Conservation (phyloP, 495 filamentous ascomycete species). For the Delitschia confertaspora region DNA sequence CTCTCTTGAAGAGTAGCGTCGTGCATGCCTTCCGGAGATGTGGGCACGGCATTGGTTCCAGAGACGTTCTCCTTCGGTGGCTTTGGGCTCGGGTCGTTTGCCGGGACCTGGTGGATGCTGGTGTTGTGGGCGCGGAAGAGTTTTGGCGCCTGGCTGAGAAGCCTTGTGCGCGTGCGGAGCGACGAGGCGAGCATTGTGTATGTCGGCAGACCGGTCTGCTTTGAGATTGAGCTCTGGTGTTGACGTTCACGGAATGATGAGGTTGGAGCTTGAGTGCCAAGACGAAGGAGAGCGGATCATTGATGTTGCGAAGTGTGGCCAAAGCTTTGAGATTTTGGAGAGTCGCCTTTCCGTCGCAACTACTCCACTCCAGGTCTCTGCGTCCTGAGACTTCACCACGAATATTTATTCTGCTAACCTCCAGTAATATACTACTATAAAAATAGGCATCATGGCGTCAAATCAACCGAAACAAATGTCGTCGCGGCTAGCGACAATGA, state of each 20-base stretch:
- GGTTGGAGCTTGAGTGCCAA: no score
- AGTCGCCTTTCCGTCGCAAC: no score
- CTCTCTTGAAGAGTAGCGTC: slow-evolving; percentile 46
- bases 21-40: slow-evolving; percentile 40
- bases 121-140: slow-evolving; percentile 15
- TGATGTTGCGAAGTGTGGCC: no score
- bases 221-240: no score
- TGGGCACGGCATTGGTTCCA: slow-evolving; percentile 51
- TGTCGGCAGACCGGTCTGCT: no score
- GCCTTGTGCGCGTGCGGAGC: slow-evolving; percentile 15
- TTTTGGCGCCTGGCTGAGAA: slow-evolving; percentile 10
- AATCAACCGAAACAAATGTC: slow-evolving; percentile 21
- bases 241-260: no score
- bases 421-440: no score
- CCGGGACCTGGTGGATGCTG: slow-evolving; percentile 27
- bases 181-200: slow-evolving; percentile 18
- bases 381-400: no score
- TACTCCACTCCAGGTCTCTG: no score
- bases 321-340: no score
- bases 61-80: slow-evolving; percentile 46
- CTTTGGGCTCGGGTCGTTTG: slow-evolving; percentile 48
- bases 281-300: no score
- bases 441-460: background rate
- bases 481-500: slow-evolving; percentile 21
- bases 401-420: no score